Evolutionary conservation across 1,139 yeast species (phyloP), one percentile per base, ranked within the genome.

Genomic region (Williopsis jadinii): DNA sequence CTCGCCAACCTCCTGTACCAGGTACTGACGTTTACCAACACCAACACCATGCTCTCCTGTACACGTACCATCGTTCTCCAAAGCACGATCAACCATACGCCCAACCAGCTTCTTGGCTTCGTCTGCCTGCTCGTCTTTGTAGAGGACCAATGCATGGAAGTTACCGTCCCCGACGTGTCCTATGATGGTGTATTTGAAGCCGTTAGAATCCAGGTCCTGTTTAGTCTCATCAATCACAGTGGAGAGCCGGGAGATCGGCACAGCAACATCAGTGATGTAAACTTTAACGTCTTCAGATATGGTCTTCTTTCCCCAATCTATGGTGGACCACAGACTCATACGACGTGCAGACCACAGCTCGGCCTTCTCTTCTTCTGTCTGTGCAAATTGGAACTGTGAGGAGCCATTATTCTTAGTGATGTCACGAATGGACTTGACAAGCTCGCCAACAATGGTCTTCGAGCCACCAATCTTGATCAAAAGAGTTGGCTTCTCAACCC

Each of bases 1-100:
- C n/a, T 59, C 62, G 1, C 84, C 84, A 29, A 78, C 56, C 54
- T 78, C 85, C 34, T 60, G 49, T 14, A 66, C 63, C 36, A 78
- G 53, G 41, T 68, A 70, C 12, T 67, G 69, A 48, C 84, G 60
- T 50, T 78, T 78, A 15, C 82, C 80, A 38, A 72, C 67, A 3
- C 84, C 85, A 40, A 78, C 72, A n/a, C 84, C 84, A 52, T 78
- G 84, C 51, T 78, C 84, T 15, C 84, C 84, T 2, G 81, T 75
- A 42, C 80, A 72, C 2, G 84, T 78, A 5, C 84, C 84, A 44
- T 77, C 84, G 44, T 69, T 56, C 8, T 51, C 57, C 28, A 68
- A 45, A 2, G 71, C 67, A 14, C 67, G 52, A 13, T 55, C 52
- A 28, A 65, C 67, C 62, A 67, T 62, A 29, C 63, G 53, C 37